Evolutionary conservation across 2,329 filamentous ascomycete species (phyloP).

Genomic region (Dendryphion nanum): DNA sequence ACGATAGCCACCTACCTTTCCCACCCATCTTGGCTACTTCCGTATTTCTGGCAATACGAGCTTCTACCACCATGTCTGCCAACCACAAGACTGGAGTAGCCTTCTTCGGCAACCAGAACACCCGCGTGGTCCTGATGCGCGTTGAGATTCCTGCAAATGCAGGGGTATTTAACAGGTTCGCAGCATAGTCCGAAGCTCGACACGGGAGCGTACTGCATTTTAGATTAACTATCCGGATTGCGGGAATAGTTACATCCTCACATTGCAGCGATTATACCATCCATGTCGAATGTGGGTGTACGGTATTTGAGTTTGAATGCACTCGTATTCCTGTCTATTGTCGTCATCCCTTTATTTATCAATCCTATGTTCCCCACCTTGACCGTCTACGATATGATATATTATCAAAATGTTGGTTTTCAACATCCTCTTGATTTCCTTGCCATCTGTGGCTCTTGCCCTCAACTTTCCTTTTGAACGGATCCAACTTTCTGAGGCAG

Average conservation of each 20-base stretch:
- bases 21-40: no score
- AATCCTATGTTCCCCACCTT: no score
- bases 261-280: no score
- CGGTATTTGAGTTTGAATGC: conserved; percentile 2
- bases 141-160: neutral
- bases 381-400: neutral
- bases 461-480: conserved; percentile 25
- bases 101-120: no score
- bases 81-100: no score
- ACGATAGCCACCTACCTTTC: no score
- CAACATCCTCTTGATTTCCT: conserved; percentile 3
- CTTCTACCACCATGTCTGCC: no score
- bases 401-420: conserved; percentile 6
- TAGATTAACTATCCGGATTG: conserved; percentile 1
- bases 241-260: no score
- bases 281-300: neutral
- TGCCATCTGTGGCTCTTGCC: conserved; percentile 3
- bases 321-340: neutral
- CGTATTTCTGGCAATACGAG: no score
- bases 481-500: conserved; percentile 19
- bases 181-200: neutral
- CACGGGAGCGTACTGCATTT: neutral
- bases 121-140: no score
- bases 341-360: neutral
- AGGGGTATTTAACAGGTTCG: conserved; percentile 4